These are phyloP conservation scores for Gaultheria prostrata DNA, from an alignment of 148 eudicot genomes.

Conservation along the genomic window DNA sequence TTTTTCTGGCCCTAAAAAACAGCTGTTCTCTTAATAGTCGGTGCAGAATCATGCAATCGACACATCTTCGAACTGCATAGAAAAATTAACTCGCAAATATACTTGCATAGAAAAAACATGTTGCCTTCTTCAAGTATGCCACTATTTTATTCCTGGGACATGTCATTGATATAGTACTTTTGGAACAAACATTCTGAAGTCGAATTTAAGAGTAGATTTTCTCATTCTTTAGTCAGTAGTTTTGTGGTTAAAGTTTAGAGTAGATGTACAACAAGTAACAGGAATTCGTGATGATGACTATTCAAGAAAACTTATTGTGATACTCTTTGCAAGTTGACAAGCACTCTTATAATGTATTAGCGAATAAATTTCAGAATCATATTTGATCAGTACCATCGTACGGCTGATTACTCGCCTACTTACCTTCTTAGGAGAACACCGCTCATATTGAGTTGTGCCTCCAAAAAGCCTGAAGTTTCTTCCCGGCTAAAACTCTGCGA, in stretches of 20 bases:
- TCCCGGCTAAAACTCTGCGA: too few species aligned
- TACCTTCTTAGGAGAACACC: too few species aligned
- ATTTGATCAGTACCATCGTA: too few species aligned
- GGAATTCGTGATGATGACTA: not conserved
- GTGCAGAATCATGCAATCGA: not conserved
- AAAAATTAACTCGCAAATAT: not conserved
- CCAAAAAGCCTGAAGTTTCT: too few species aligned
- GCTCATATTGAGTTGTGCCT: too few species aligned
- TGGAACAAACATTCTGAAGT: not conserved
- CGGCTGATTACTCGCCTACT: too few species aligned
- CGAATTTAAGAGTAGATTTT: not conserved
- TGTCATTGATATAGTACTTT: not conserved
- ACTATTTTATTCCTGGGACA: not conserved
- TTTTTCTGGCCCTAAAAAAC: too few species aligned
- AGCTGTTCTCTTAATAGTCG: too few species aligned
- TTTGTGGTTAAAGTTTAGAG: not conserved
- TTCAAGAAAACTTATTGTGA: not conserved
- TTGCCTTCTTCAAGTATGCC: not conserved
- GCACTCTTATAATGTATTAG: not conserved
- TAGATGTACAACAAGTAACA: not conserved
- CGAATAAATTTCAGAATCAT: not conserved
- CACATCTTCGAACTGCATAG: not conserved
- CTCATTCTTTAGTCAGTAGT: not conserved
- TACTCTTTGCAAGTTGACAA: not conserved
- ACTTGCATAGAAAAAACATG: not conserved